Base-by-base conservation (phyloP, 495 filamentous ascomycete species). In the Glonium stellatum region DNA sequence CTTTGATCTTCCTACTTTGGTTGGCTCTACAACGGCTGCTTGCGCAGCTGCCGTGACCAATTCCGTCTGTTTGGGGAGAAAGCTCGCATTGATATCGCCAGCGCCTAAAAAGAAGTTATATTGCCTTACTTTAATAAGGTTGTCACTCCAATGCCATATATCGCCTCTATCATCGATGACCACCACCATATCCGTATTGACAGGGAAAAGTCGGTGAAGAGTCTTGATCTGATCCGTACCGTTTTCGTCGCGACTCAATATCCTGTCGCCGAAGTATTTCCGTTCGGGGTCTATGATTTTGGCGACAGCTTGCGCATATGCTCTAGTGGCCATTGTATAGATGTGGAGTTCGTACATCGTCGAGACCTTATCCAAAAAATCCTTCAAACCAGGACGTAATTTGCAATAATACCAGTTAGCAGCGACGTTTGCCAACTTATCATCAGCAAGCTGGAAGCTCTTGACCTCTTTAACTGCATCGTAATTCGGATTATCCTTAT, bases 81-180 rank as follows among this genome's bases (percentile, higher is more conserved):
- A 97, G 66, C 88, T 96, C 1, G 93, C 95, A 76, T 99, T 99
- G 77, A 99, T 99, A 72, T 99, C 93, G 49, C 93, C 93, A 66
- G 96, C 97, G 23, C 95, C 95, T 31, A 92, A 87, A 70, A 97
- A 98, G 71, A 99, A 99, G 69, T 97, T 92, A 70, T 95, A 99
- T 5, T 91, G 89, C 13, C 81, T 81, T 34, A 99, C 95, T 73
- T 95, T 96, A 75, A 99, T 89, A 22, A 99, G 79, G 66, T 99
- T 97, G 11, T 86, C 81, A 65, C 87, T 86, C 82, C 95, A 97
- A 50, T 86, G 84, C 93, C 93, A 99, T n/a, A 99, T 92, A 71
- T 99, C 93, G 35, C 89, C 90, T 64, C 93, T 82, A 68, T 99
- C 93, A 71, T 99, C 93, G 61, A 99, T 99, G 67, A 99, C 96